These are phyloP conservation scores for Microdochium bolleyi DNA, from an alignment of 2,329 filamentous ascomycete genomes.

Conservation along the genomic window DNA sequence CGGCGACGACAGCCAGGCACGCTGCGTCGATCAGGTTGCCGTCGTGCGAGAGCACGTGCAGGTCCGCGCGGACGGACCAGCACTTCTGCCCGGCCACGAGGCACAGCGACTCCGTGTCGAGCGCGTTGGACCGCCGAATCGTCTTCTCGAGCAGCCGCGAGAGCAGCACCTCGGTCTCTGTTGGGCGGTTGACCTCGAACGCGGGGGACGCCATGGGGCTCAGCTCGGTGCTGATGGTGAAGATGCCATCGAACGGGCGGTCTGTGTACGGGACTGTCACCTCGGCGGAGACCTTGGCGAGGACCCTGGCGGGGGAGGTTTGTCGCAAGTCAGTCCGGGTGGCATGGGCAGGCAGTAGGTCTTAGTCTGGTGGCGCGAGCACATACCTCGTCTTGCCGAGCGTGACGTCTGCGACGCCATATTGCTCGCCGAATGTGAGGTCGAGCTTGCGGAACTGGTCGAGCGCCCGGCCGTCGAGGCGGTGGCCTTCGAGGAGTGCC, in stretches of 20 bases:
- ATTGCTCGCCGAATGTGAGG: conserved; percentile 80
- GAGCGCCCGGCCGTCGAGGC: conserved; percentile 74
- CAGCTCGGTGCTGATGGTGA: conserved; percentile 85
- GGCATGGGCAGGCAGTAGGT: conserved; percentile 5
- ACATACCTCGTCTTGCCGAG: conserved; percentile 81
- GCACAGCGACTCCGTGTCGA: conserved; percentile 94
- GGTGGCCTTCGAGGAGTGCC: conserved; percentile 71
- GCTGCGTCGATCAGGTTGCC: conserved; percentile 82
- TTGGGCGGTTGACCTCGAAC: conserved; percentile 79
- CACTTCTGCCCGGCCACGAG: conserved; percentile 85
- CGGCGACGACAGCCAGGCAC: conserved; percentile 81
- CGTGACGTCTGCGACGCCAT: conserved; percentile 80
- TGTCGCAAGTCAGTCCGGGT: conserved; percentile 6
- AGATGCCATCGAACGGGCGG: conserved; percentile 90
- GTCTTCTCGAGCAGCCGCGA: conserved; percentile 90
- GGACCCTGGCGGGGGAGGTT: conserved; percentile 54
- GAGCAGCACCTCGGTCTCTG: conserved; percentile 76
- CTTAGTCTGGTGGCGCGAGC: too few species aligned
- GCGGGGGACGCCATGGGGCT: conserved; percentile 86
- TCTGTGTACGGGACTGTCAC: conserved; percentile 80
- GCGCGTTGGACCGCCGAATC: conserved; percentile 79
- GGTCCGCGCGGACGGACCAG: conserved; percentile 84
- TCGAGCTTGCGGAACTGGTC: conserved; percentile 74
- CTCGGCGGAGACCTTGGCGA: conserved; percentile 81
- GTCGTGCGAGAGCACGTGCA: conserved; percentile 87